Base-by-base conservation (phyloP, 352 stramenopile genomes). In the Globisporangium echinulatum region DNA sequence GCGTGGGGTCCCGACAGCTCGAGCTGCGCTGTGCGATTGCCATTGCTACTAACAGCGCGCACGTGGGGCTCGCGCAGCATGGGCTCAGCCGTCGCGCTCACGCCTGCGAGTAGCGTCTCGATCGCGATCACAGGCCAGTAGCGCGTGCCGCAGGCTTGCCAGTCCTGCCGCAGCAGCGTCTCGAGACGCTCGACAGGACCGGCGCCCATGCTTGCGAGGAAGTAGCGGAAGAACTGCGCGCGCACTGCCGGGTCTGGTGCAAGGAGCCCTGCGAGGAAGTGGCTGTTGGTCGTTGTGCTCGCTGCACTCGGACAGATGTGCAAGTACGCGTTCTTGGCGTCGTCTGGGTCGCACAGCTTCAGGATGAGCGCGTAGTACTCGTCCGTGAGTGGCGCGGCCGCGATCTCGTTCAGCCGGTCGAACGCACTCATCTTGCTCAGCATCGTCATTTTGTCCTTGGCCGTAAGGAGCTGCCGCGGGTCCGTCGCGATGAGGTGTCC, bases 381-480 rank as follows among this genome's bases (percentile, higher is more conserved):
- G 19, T 89, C 77, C 49, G 85, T 84, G 15, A 96, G 63, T 25
- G 86, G 87, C 49, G 93, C 66, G 37, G 87, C 81, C 13, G 86
- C 85, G 39, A 94, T 91, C 54, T 96, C 87, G 51, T 91, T 90
- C 6, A 96, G 56, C 8, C 87, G 79, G 47, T 96, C 85, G 56
- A 96, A 94, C 11, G 75, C 83, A 8, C 77, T 68, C 85, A 96
- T 94, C 68, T 96, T 96, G 40, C 68, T 85, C 4, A 96, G 67
- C 58, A 96, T 62, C 37, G 81, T 83, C 79, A 93, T 90, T 51
- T 94, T 94, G 67, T 96, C 87, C 64, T 96, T 96, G 39, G 83
- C 74, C 5, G 82, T 82, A 51, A 96, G 72, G n/a, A 93, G 55
- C 57, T 91, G 80, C 15, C 80, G 69, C 17, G 70, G 63, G 15